phyloP scores from a whole-genome alignment of 345 rosid genomes.

The Populus alba region DNA sequence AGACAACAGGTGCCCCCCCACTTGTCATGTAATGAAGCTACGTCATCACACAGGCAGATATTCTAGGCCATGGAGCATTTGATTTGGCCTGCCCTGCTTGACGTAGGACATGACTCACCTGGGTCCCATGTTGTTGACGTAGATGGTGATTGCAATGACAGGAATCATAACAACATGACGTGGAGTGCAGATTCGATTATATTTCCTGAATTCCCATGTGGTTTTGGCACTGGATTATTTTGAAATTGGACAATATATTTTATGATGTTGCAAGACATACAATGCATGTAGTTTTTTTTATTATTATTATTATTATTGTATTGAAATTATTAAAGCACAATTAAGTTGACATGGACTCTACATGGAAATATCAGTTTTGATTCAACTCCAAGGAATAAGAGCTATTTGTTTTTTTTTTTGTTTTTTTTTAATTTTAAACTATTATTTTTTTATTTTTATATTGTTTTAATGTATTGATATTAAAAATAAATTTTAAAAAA shows the following conservation, averaged over 20 bases:
- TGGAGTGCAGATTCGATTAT: background rate
- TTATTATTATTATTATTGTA: too few relatives aligned
- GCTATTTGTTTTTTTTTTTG: too few relatives aligned
- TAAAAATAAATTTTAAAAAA: too few relatives aligned
- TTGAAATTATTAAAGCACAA: background rate
- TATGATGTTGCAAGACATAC: too few relatives aligned
- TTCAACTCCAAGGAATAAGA: too few relatives aligned
- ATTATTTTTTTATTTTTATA: too few relatives aligned
- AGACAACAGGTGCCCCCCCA: too few relatives aligned
- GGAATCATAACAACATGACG: background rate
- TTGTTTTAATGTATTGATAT: too few relatives aligned
- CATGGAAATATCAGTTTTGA: too few relatives aligned
- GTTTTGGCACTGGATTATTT: background rate
- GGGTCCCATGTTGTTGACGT: background rate
- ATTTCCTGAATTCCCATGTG: background rate
- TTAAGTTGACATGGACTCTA: background rate
- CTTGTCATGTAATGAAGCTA: background rate
- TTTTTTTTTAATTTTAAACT: too few relatives aligned
- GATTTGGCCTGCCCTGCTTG: background rate
- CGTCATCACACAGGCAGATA: background rate
- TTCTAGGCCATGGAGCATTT: background rate
- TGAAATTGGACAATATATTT: background rate
- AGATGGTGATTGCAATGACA: background rate
- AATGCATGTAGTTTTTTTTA: too few relatives aligned
- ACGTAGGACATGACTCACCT: background rate